phyloP scores from a whole-genome alignment of 768 basidiomycete genomes.

The Neoboletus brunneissimus region DNA sequence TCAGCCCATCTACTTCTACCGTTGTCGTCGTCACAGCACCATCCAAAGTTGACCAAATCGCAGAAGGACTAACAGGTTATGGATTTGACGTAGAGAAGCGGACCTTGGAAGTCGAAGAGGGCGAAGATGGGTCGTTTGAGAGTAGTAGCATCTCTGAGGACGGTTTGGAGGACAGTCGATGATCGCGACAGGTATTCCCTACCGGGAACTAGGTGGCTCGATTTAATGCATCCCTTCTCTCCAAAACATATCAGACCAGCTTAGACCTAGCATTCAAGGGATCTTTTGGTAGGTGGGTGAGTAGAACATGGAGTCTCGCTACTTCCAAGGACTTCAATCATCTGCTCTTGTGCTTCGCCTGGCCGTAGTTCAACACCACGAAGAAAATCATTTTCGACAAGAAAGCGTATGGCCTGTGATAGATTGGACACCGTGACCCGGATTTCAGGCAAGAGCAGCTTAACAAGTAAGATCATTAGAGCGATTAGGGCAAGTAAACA shows the following conservation, averaged over 20 bases:
- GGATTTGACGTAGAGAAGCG: slow-evolving; percentile 81
- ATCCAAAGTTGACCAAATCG: slow-evolving; percentile 71
- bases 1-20: slow-evolving; percentile 71
- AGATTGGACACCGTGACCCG: slow-evolving; percentile 86
- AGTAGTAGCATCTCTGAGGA: slow-evolving; percentile 32
- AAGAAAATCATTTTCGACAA: slow-evolving; percentile 88
- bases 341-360: slow-evolving; percentile 65
- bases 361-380: slow-evolving; percentile 74
- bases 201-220: not conserved
- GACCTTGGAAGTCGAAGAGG: slow-evolving; percentile 60
- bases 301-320: slow-evolving; percentile 6
- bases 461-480: slow-evolving; percentile 13
- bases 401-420: slow-evolving; percentile 87
- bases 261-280: not conserved
- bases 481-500: not conserved
- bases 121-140: slow-evolving; percentile 40
- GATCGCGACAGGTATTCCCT: not conserved
- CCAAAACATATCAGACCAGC: not conserved
- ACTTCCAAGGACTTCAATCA: slow-evolving; percentile 57
- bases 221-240: not conserved
- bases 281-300: not conserved
- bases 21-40: slow-evolving; percentile 83
- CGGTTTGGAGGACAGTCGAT: slow-evolving; percentile 22
- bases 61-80: slow-evolving; percentile 53
- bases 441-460: slow-evolving; percentile 86